Evolutionary conservation across 257 asterid species (phyloP).

Genomic region (Fraxinus americana): DNA sequence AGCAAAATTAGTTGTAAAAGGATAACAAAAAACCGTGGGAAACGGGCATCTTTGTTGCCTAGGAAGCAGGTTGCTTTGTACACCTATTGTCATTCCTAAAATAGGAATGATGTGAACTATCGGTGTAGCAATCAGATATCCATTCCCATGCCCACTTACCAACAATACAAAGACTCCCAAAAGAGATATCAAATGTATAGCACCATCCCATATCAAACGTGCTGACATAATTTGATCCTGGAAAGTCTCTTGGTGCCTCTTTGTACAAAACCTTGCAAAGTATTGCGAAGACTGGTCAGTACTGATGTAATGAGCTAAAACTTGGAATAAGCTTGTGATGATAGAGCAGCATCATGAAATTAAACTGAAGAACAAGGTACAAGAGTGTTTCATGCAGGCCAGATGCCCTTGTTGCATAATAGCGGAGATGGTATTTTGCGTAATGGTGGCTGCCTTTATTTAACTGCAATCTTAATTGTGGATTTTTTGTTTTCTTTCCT

Average conservation of each 20-base stretch:
- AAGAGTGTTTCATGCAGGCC: conserved; percentile 2
- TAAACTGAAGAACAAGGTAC: conserved; percentile 5
- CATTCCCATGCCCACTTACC: neutral
- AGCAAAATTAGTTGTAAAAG: neutral
- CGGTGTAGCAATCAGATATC: neutral
- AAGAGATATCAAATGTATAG: neutral
- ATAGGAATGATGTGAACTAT: neutral
- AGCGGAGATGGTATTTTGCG: neutral
- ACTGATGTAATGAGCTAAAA: neutral
- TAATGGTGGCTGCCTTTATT: conserved; percentile 12
- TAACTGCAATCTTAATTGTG: conserved; percentile 18
- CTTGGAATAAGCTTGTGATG: conserved; percentile 13
- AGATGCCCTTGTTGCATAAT: neutral
- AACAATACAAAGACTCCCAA: neutral
- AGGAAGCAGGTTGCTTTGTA: neutral
- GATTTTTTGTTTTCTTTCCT: conserved; percentile 20
- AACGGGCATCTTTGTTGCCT: neutral
- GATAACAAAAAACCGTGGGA: neutral
- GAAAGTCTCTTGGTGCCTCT: conserved; percentile 10
- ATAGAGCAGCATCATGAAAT: conserved; percentile 9
- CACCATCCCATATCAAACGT: conserved; percentile 2
- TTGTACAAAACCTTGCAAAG: conserved; percentile 1
- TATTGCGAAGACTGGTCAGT: conserved; percentile 23
- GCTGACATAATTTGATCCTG: conserved; percentile 11
- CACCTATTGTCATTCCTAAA: neutral